phyloP scores from a whole-genome alignment of 768 basidiomycete genomes.

The Leccinellum rugosiceps region DNA sequence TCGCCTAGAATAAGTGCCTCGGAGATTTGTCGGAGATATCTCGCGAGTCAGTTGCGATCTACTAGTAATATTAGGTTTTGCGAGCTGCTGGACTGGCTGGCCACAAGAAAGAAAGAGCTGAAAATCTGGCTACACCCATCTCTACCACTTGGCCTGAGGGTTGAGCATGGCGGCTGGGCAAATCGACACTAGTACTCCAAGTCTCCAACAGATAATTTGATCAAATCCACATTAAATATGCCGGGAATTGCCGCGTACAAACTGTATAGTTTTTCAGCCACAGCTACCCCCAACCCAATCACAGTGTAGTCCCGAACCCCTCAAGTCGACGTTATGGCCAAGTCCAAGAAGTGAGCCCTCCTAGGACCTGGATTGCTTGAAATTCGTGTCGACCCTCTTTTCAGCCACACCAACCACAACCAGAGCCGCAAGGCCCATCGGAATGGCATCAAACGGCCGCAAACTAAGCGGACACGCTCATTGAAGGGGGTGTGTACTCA shows the following conservation, averaged over 20 bases:
- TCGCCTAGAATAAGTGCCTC: not conserved
- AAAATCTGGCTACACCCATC: not conserved
- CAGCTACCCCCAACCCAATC: conserved; percentile 2
- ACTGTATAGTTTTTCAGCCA: conserved; percentile 37
- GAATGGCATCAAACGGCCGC: conserved; percentile 92
- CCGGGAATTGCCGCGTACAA: conserved; percentile 22
- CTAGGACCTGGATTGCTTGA: not conserved
- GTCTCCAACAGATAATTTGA: not conserved
- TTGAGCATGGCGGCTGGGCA: not conserved
- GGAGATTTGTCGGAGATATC: too few relatives aligned
- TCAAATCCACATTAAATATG: not conserved
- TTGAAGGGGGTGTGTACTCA: conserved; percentile 80
- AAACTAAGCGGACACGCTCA: conserved; percentile 69
- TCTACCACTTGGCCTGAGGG: not conserved
- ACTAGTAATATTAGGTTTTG: not conserved
- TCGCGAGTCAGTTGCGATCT: too few relatives aligned
- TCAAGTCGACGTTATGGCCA: conserved; percentile 66
- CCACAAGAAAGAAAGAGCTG: not conserved
- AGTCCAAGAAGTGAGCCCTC: conserved; percentile 88
- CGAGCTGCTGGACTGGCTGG: not conserved
- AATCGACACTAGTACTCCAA: too few relatives aligned
- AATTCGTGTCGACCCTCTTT: conserved; percentile 11
- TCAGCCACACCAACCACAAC: conserved; percentile 91
- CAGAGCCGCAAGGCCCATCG: conserved; percentile 96
- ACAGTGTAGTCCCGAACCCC: not conserved